A percentile compares a stretch with the other conserved stretches of the same genome.
Conservation (phyloP, 116 monocot genomes). For the Iris pallida region DNA sequence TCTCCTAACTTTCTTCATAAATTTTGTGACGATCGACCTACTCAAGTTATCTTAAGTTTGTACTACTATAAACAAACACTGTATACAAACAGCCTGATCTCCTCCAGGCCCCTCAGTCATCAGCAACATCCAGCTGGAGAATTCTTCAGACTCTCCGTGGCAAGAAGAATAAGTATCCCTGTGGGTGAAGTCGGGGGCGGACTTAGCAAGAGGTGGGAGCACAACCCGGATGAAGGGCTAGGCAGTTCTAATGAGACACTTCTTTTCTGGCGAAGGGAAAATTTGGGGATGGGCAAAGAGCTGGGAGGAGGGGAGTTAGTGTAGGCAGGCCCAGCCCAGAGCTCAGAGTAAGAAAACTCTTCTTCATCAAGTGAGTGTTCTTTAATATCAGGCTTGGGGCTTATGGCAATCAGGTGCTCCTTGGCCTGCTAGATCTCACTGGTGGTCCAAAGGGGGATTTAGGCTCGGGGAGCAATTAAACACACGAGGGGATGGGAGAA, state of each 20-base stretch:
- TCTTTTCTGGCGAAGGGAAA: constrained; percentile 37
- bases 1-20: neutral
- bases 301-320: constrained; percentile 47
- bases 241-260: constrained; percentile 36
- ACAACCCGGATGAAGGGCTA: neutral
- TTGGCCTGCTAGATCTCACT: constrained; percentile 7
- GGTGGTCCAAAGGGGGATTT: neutral
- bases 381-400: neutral
- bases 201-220: constrained; percentile 22
- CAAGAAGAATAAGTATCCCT: constrained; percentile 18
- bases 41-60: constrained; percentile 3
- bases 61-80: constrained; percentile 4
- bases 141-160: constrained; percentile 49
- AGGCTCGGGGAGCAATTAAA: neutral
- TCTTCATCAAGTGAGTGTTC: neutral
- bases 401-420: constrained; percentile 21
- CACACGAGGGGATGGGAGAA: constrained; percentile 4
- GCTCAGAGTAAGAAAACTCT: constrained; percentile 28
- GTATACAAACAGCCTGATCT: constrained; percentile 9
- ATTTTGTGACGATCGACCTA: neutral
- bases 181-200: constrained; percentile 38
- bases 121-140: constrained; percentile 38
- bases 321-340: constrained; percentile 49
- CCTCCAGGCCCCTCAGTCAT: constrained; percentile 13
- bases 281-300: constrained; percentile 49